Base-by-base conservation (phyloP, 768 basidiomycete species). In the Auriscalpium vulgare region DNA sequence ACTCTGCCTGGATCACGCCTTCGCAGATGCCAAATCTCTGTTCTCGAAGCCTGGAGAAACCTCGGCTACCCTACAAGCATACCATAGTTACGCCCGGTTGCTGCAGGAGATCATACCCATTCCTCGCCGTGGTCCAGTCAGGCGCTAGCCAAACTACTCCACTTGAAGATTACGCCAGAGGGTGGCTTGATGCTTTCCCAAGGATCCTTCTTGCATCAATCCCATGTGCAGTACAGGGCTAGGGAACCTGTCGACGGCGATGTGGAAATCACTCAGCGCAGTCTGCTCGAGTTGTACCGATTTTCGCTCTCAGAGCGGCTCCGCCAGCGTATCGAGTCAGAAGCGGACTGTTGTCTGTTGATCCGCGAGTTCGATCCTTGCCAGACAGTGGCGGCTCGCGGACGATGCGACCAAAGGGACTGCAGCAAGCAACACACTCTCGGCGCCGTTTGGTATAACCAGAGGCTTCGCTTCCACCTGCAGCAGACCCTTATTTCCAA, bases 331-430 rank as follows among this genome's bases (percentile, higher is more conserved):
- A 52, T 61, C 16, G 40, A 53, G 13, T 14, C 9, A 10, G 55
- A 60, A 23, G 40, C 43, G 48, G 29, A 51, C n/a, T 17, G 14
- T 9, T 61, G 51, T 43, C 50, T 54, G 1, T 6, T 13, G 3
- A 44, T 59, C 35, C 51, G 38, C 35, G 44, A 50, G 13, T 60
- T 59, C 16, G 58, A 59, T 36, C 60, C 60, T 8, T 61, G 60
- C 36, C 54, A 52, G 11, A 1, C 8, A 10, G 9, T 14, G 38
- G 52, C 43, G 7, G 17, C 14, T 47, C 9, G 5, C 1, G 48
- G 54, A 13, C 54, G 51, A 8, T 61, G 60, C 23, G 58, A 60
- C 11, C 48, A 37, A 8, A 35, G 10, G 2, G 43, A 34, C 3
- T 61, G 60, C 37, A 38, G 43, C 38, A 47, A 51, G n/a, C 51